phyloP scores from a whole-genome alignment of 2,329 filamentous ascomycete genomes.

The Cladosporium sp. region DNA sequence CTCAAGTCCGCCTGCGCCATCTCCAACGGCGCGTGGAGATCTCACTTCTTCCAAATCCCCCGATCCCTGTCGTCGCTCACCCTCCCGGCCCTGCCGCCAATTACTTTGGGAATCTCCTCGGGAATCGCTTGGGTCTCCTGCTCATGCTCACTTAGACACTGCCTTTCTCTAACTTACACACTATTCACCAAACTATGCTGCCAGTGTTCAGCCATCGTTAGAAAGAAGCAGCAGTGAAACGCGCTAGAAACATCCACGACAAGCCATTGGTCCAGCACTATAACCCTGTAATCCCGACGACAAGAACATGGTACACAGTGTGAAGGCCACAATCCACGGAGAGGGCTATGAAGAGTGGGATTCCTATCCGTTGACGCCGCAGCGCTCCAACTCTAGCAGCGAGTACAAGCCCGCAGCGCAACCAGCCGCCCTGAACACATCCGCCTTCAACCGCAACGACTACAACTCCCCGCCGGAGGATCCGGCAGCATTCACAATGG shows the following conservation, averaged over 20 bases:
- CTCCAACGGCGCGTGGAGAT: slow-evolving; percentile 18
- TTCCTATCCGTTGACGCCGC: slow-evolving; percentile 16
- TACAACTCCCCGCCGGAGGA: slow-evolving; percentile 28
- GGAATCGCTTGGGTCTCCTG: slow-evolving; percentile 8
- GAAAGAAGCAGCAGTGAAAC: slow-evolving; percentile 6
- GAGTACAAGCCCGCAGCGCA: slow-evolving; percentile 15
- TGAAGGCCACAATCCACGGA: slow-evolving; percentile 14
- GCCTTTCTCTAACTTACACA: not conserved
- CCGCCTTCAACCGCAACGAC: slow-evolving; percentile 26
- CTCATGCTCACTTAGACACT: not conserved
- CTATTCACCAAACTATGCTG: not conserved
- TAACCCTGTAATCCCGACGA: not conserved
- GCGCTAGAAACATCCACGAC: not conserved
- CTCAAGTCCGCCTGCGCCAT: not conserved
- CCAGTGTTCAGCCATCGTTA: not conserved
- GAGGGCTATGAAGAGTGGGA: slow-evolving; percentile 16
- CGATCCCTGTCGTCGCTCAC: slow-evolving; percentile 15
- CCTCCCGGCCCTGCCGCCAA: slow-evolving; percentile 5
- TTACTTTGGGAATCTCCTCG: not conserved
- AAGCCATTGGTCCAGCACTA: not conserved
- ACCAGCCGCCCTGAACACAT: slow-evolving; percentile 17
- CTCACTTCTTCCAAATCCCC: not conserved
- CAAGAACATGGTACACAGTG: slow-evolving; percentile 17
- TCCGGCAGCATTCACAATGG: slow-evolving; percentile 30
- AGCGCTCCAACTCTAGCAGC: slow-evolving; percentile 16